Evolutionary conservation across 257 asterid genomes (phyloP), one percentile per base, ranked within the genome.

Genomic region (Capsicum rhomboideum): DNA sequence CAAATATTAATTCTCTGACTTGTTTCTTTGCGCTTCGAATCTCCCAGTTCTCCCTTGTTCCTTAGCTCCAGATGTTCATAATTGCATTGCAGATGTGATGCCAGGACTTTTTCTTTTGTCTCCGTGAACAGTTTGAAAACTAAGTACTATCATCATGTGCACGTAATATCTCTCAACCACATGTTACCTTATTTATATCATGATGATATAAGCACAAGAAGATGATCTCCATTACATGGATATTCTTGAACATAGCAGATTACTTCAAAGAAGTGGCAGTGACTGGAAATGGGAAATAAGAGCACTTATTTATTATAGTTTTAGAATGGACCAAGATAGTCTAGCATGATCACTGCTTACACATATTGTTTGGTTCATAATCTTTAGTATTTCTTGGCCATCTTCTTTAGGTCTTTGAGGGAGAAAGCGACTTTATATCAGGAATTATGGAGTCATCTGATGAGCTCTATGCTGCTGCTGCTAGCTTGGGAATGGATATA

Each of bases 391-490:
- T 82, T 61, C 82, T 80, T 79, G 84, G 67, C 69, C 79, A 56
- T 84, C 17, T 74, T 77, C 64, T 88, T 26, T 91, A 97, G 99
- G 90, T 97, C 84, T 97, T 95, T 85, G 99, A 97, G 89, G 99
- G 99, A 80, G 98, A 92, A 86, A 85, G 82, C 79, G 85, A 86
- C 82, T 95, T 92, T 85, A 85, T 97, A 28, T 85, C 87, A 85
- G 91, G 92, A 86, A 83, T 97, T 42, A 91, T 95, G 96, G 99
- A 97, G 92, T 91, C 95, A 86, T 95, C 99, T 83, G 98, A 97
- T 88, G 95, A 93, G 90, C 91, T 97, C 85, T 94, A 93, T 80
- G 98, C 99, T 82, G 98, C 98, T 37, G 97, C 98, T 67, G 96
- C 98, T 63, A 93, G 97, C 90, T 89, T 97, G 85, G 97, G 99